Percentiles rank a stretch among this genome's conserved stretches.
Conservation (phyloP, 768 basidiomycete species). For the Pulveroboletus ravenelii region DNA sequence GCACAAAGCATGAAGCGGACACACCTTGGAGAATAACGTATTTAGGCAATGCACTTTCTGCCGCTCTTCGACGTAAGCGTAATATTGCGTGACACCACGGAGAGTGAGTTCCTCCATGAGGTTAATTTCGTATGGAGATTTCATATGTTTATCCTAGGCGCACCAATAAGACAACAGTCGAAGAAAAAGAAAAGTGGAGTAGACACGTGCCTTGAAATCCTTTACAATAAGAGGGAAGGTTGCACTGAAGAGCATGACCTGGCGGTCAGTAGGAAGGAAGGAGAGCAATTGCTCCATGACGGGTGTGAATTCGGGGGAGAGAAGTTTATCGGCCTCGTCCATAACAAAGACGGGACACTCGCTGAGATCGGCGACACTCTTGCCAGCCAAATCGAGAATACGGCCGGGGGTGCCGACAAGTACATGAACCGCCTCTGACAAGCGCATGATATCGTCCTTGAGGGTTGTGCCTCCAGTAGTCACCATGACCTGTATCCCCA, state of each 20-base stretch:
- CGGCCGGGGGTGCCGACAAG: slow-evolving; percentile 97
- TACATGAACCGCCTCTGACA: slow-evolving; percentile 88
- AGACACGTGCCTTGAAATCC: slow-evolving; percentile 80
- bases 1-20: not conserved
- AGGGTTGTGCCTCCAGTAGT: slow-evolving; percentile 98
- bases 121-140: slow-evolving; percentile 93
- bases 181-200: not conserved
- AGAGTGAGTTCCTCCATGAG: slow-evolving; percentile 99
- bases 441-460: slow-evolving; percentile 94
- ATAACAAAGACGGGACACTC: slow-evolving; percentile 97
- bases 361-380: slow-evolving; percentile 88
- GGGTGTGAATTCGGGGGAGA: slow-evolving; percentile 95
- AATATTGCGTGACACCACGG: slow-evolving; percentile 98
- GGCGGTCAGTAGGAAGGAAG: slow-evolving; percentile 78
- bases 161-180: slow-evolving; percentile 7
- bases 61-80: slow-evolving; percentile 97
- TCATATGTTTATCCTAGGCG: slow-evolving; percentile 90
- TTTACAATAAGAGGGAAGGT: slow-evolving; percentile 99
- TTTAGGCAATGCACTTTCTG: slow-evolving; percentile 99
- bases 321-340: slow-evolving; percentile 98
- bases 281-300: slow-evolving; percentile 95
- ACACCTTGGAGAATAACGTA: slow-evolving; percentile 96
- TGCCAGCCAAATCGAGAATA: slow-evolving; percentile 91
- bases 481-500: slow-evolving; percentile 96
- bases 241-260: slow-evolving; percentile 99